These are phyloP conservation scores for Salicornia ramosissima DNA, from an alignment of 148 eudicot genomes.

Conservation along the genomic window DNA sequence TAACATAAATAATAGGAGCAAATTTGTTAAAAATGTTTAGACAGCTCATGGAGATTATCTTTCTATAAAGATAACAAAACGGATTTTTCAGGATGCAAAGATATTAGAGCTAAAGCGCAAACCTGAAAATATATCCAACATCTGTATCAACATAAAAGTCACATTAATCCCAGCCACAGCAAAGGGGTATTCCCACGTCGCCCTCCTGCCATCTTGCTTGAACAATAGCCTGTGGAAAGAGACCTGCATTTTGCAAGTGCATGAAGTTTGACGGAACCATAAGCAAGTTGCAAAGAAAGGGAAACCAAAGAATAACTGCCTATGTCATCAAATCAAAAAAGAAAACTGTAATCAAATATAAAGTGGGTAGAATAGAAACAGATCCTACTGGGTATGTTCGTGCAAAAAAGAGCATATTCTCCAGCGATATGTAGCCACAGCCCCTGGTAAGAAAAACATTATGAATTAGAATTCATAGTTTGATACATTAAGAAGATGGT, in stretches of 20 bases:
- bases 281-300: background rate
- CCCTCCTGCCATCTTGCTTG: slow-evolving; percentile 72
- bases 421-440: slow-evolving; percentile 77
- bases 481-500: background rate
- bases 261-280: slow-evolving; percentile 22
- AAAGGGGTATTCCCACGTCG: slow-evolving; percentile 92
- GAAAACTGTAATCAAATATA: background rate
- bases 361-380: background rate
- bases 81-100: no score
- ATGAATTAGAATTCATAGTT: background rate
- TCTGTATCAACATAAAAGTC: slow-evolving; percentile 81
- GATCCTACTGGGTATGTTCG: slow-evolving; percentile 65
- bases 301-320: background rate
- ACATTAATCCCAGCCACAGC: slow-evolving; percentile 94
- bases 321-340: background rate
- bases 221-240: slow-evolving; percentile 69
- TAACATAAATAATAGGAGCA: no score
- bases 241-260: slow-evolving; percentile 49
- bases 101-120: background rate
- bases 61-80: no score
- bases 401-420: slow-evolving; percentile 79
- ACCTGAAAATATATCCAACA: slow-evolving; percentile 85
- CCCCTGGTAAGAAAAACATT: slow-evolving; percentile 47
- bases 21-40: no score
- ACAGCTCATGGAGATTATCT: no score